A percentile compares a stretch with the other conserved stretches of the same genome.
Evolutionary conservation across 306 rosid species (phyloP).

Genomic region (Senna tora): DNA sequence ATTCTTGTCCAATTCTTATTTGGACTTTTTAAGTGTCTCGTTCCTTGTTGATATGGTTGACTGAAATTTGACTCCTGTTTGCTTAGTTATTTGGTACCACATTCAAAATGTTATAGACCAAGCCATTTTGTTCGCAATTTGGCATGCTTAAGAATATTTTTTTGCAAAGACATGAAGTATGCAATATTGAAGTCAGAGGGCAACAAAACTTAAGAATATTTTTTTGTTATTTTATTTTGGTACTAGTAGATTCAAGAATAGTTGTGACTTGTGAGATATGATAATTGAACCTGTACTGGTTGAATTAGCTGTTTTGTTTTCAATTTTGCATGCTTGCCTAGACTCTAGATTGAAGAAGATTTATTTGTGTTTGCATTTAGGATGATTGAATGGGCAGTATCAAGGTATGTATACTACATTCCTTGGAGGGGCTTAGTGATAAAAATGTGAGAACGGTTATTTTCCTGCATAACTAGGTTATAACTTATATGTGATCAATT

Average conservation of each 20-base stretch:
- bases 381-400: neutral
- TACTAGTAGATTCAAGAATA: neutral
- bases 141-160: no score
- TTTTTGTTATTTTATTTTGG: neutral
- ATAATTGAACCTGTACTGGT: neutral
- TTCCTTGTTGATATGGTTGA: neutral
- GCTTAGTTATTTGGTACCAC: neutral
- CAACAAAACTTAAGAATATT: neutral
- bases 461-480: no score
- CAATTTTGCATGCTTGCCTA: neutral
- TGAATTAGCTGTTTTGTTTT: neutral
- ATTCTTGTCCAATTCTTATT: neutral
- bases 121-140: no score
- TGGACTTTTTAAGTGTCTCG: neutral
- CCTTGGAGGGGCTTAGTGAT: no score
- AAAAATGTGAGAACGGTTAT: no score
- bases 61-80: constrained; percentile 11
- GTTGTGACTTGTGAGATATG: neutral
- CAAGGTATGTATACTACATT: no score
- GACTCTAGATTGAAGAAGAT: neutral
- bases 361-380: neutral
- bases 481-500: no score
- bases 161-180: neutral
- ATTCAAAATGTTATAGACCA: no score
- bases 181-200: neutral